phyloP scores from a whole-genome alignment of 805 yeast species.

The Yueomyces sp. region DNA sequence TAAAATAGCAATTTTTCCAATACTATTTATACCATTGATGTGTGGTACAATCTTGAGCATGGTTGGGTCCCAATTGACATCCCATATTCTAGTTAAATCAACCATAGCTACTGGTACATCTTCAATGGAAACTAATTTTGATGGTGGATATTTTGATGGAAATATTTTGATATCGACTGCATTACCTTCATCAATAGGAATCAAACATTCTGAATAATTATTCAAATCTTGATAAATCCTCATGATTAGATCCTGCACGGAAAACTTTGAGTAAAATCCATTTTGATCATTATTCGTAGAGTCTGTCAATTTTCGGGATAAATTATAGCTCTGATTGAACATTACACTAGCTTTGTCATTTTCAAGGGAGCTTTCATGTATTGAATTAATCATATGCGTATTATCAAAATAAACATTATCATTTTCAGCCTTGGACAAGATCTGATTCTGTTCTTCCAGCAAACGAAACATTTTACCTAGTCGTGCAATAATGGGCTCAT shows the following conservation, averaged over 20 bases:
- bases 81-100: constrained; percentile 55
- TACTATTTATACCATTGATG: constrained; percentile 80
- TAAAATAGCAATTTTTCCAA: constrained; percentile 58
- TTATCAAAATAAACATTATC: constrained; percentile 25
- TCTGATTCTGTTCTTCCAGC: constrained; percentile 75
- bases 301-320: background rate
- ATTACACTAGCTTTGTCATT: constrained; percentile 7
- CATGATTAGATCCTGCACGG: constrained; percentile 66
- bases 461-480: constrained; percentile 83
- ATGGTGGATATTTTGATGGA: constrained; percentile 75
- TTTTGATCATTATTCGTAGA: background rate
- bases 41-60: constrained; percentile 77
- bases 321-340: constrained; percentile 1
- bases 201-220: constrained; percentile 89
- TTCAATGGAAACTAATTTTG: constrained; percentile 57
- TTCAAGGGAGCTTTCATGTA: constrained; percentile 19
- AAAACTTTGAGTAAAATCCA: constrained; percentile 19
- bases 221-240: constrained; percentile 91
- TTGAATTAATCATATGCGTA: constrained; percentile 1
- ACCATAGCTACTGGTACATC: constrained; percentile 93
- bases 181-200: constrained; percentile 81
- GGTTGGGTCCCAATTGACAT: constrained; percentile 95
- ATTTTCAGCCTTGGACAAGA: constrained; percentile 45
- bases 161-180: constrained; percentile 88
- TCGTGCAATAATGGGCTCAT: constrained; percentile 72